These are phyloP conservation scores for Ceriops zippeliana DNA, from an alignment of 345 rosid species.

Conservation along the genomic window DNA sequence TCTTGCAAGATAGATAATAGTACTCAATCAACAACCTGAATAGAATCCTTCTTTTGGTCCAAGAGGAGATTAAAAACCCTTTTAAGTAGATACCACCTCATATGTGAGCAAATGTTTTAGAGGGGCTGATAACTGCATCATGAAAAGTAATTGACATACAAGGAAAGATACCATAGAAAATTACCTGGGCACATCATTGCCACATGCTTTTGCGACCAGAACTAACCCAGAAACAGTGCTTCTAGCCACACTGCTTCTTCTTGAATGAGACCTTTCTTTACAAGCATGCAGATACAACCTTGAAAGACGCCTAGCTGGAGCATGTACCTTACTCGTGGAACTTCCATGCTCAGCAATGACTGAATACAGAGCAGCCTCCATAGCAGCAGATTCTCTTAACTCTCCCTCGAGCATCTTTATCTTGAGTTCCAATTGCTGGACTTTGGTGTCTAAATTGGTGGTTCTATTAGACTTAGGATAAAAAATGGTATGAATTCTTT, in stretches of 20 bases:
- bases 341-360: constrained; percentile 90
- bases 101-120: not conserved
- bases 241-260: constrained; percentile 77
- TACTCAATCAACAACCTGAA: not conserved
- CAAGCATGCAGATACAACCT: constrained; percentile 76
- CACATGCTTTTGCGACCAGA: constrained; percentile 88
- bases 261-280: constrained; percentile 42
- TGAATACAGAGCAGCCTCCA: constrained; percentile 84
- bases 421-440: constrained; percentile 61
- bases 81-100: not conserved
- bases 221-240: constrained; percentile 75
- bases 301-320: constrained; percentile 91
- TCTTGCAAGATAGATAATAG: not conserved
- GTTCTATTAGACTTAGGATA: constrained; percentile 40
- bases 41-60: not conserved
- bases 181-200: constrained; percentile 95
- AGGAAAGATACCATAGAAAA: not conserved
- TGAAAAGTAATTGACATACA: constrained; percentile 4
- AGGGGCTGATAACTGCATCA: not conserved
- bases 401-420: constrained; percentile 81
- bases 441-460: constrained; percentile 50
- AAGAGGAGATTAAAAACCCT: not conserved
- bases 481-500: constrained; percentile 50
- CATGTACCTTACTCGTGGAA: constrained; percentile 85
- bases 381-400: constrained; percentile 83